Evolutionary conservation across 371 early-diverging fungal species (phyloP), one percentile per base, ranked within the genome.

Genomic region (Batkoa obscura): DNA sequence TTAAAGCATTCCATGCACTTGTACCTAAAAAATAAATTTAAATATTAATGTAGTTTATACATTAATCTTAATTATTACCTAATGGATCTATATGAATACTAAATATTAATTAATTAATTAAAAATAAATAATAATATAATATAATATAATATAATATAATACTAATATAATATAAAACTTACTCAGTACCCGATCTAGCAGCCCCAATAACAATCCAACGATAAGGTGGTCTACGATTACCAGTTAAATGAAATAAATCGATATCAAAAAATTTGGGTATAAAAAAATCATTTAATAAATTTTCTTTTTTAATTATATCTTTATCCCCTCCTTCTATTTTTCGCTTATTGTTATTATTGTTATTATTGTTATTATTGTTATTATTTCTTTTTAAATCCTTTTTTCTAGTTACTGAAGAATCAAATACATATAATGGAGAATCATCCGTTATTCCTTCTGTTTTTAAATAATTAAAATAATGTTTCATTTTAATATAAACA

Each of bases 391-490:
- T 62, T 39, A 63, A 48, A 60, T 63, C 55, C 60, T 71, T 59
- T 61, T 72, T 62, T 2, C 10, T 53, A 65, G 75, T 63, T 76
- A 83, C 63, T 65, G 72, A 58, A 52, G 74, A 73, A 57, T 88
- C 89, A 60, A 88, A 88, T 35, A 86, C 84, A 52, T 88, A 88
- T 32, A 88, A 71, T 1, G 89, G 89, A 13, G 81, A 80, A 61
- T 88, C 89, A 57, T 86, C 86, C n/a, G n/a, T n/a, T 32, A 59
- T 60, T 1, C 75, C 81, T 33, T 76, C 81, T 17, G 64, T 61
- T 12, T 69, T 60, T 1, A 71, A 70, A 59, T 81, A 83, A 47
- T 68, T 68, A 2, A 84, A 57, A 57, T 76, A 86, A 62, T 88
- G 74, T 65, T 83, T 81, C 68, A 84, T 68, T 55, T 75, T 74